Evolutionary conservation across 441 rosid species (phyloP), one percentile per base, ranked within the genome.

Genomic region (Corymbia calophylla): DNA sequence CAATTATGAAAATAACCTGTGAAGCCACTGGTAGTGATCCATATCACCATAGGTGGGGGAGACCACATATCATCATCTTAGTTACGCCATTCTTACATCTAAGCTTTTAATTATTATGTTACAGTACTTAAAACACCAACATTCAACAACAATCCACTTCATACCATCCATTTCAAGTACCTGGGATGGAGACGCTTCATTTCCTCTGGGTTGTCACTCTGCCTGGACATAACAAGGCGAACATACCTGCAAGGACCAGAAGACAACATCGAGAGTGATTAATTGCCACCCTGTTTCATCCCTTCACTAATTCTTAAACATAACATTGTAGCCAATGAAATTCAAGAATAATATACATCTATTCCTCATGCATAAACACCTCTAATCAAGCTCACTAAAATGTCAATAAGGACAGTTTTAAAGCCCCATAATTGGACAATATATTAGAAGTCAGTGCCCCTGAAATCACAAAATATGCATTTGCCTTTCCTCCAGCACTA

Each of bases 171-270:
- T 48, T 86, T 91, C 53, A 81, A 88, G 68, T 95, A 98, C 99
- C 98, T 95, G 89, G 99, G 98, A 90, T 97, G 99, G 82, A 95
- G 95, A 89, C 32, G 89, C 88, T 93, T 91, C 88, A 95, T 91
- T 93, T 95, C 95, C 90, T 92, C 97, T 88, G 93, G 91, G 91
- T 91, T 95, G 86, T 86, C 92, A 87, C 89, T 87, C 47, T 93
- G 91, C 92, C 93, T 96, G n/a, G 98, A 93, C 95, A 98, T 95
- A 90, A 96, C 94, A 87, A 96, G 92, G 88, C 99, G 96, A 21
- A 98, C 95, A 91, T 98, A 97, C 91, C 99, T 97, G 94, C 44
- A 64, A 91, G 87, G 87, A 88, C 47, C 64, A 53, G 54, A 86
- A 31, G 44, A 54, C 64, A 53, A 32, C 49, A 55, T 55, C 47